Evolutionary conservation across 495 filamentous ascomycete genomes (phyloP).

Genomic region (Penicillium ucsense): DNA sequence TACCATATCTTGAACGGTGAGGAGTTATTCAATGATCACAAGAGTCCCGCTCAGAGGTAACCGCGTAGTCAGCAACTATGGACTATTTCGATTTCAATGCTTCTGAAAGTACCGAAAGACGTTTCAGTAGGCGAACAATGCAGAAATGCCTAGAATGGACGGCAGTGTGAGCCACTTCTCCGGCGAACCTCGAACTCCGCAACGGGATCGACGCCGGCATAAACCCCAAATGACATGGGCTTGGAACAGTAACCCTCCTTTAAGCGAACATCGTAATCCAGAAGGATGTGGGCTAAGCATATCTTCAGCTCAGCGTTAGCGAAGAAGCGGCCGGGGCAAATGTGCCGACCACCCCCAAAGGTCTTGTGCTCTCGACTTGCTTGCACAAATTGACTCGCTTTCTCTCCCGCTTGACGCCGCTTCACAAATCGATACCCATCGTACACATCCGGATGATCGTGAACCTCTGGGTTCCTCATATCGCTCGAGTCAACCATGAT

Average conservation of each 20-base stretch:
- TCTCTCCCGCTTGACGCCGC: conserved; percentile 26
- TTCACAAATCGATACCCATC: conserved; percentile 45
- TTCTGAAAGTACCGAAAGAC: too few relatives aligned
- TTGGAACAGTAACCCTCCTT: too few relatives aligned
- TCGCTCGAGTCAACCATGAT: neutral
- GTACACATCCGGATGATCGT: conserved; percentile 32
- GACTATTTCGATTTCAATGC: too few relatives aligned
- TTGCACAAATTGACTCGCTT: conserved; percentile 32
- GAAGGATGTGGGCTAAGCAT: conserved; percentile 34
- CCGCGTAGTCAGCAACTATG: too few relatives aligned
- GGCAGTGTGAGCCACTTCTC: too few relatives aligned
- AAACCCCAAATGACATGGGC: neutral
- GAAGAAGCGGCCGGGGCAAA: conserved; percentile 49
- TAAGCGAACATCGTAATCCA: conserved; percentile 38
- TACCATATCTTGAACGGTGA: too few relatives aligned
- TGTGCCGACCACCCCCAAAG: conserved; percentile 41
- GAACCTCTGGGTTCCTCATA: neutral
- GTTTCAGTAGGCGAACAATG: too few relatives aligned
- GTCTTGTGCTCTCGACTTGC: conserved; percentile 33
- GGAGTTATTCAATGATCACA: too few relatives aligned
- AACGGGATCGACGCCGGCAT: too few relatives aligned
- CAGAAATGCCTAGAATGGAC: too few relatives aligned
- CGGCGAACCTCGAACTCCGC: too few relatives aligned
- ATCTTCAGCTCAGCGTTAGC: conserved; percentile 42
- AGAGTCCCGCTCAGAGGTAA: too few relatives aligned